Evolutionary conservation across 257 asterid genomes (phyloP).

Genomic region (Coffea eugenioides): DNA sequence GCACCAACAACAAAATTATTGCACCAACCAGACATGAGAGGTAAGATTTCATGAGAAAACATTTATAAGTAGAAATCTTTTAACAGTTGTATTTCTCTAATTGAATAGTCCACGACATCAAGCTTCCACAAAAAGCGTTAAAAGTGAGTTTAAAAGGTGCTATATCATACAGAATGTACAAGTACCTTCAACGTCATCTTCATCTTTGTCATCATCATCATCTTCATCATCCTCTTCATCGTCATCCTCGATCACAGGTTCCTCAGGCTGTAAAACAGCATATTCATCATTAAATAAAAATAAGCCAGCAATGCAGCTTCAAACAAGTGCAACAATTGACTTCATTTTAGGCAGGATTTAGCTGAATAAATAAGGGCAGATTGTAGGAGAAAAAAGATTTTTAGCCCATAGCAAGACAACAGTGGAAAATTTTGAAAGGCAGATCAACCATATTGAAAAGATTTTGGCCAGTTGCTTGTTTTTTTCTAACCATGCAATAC

Average conservation of each 20-base stretch:
- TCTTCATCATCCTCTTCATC: neutral
- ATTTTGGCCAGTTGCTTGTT: neutral
- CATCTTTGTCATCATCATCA: conserved; percentile 30
- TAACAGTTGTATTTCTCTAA: no score
- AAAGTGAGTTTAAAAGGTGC: no score
- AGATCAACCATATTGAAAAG: no score
- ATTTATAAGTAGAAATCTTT: neutral
- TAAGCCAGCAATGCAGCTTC: neutral
- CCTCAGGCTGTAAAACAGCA: neutral
- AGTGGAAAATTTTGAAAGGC: neutral
- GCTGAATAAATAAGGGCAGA: neutral
- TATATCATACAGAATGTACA: neutral
- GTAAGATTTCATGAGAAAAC: neutral
- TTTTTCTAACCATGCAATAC: no score
- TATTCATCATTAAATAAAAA: neutral
- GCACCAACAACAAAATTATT: no score
- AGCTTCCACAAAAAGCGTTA: neutral
- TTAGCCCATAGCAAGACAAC: neutral
- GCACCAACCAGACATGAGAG: no score
- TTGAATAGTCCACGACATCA: neutral
- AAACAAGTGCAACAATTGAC: neutral
- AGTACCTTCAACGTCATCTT: conserved; percentile 58
- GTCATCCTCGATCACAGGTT: neutral
- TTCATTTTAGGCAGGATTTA: neutral
- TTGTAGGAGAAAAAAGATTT: neutral